Evolutionary conservation across 768 basidiomycete species (phyloP), one percentile per base, ranked within the genome.

Genomic region (Hortiboletus flavorubellus): DNA sequence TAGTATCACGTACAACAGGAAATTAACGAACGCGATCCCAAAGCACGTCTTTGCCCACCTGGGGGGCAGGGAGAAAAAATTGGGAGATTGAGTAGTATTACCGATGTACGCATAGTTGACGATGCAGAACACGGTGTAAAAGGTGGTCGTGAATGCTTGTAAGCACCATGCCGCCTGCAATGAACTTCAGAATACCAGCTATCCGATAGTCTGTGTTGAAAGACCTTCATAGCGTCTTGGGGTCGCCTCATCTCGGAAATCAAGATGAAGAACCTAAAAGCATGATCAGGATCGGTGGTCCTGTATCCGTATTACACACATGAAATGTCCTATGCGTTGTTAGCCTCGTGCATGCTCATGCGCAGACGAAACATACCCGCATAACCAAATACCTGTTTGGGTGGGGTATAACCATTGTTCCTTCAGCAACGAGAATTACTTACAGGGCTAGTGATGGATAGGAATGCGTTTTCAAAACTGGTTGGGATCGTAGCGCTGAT

Each of bases 201-300:
- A 31, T 10, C 26, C 33, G 26, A 46, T 5, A 14, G 21, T 35
- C 8, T 10, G 53, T 10, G 16, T 23, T 43, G 26, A 40, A 18
- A 37, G 14, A 80, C 80, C 73, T 82, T 82, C 78, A 82, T 82
- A 7, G 80, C 80, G 59, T 82, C 80, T 57, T 76, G 63, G 1
- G 82, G 80, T 29, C 59, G 63, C 21, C 66, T 68, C 82, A 82
- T 82, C 60, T 83, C 81, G 14, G 81, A 82, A 31, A 81, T 80
- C n/a, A 82, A 63, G 39, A 82, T 76, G 59, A 82, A 82, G 62
- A 82, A 82, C 77, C 80, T 80, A 40, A 29, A 31, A 5, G n/a
- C 2, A 46, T n/a, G 37, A 41, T 60, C 43, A 56, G 46, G 37
- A 41, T 60, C 43, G 55, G 26, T 35, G 45, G 30, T 6, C 9